Percentiles rank a stretch among this genome's conserved stretches.
Conservation (phyloP, 306 rosid species). For the Begonia fuchsioides region DNA sequence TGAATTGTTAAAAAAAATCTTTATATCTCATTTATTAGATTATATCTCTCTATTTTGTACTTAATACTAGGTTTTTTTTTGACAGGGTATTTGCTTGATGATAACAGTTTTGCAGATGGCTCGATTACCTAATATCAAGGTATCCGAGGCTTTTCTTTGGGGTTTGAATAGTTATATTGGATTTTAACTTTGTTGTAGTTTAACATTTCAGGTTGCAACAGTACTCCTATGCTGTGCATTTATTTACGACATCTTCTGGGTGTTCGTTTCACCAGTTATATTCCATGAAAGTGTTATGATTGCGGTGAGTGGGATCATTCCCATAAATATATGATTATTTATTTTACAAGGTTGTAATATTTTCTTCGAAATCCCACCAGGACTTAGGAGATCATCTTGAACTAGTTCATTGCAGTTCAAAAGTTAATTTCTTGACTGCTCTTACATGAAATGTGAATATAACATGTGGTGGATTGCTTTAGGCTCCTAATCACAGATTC, state of each 20-base stretch:
- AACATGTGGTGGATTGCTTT: background rate
- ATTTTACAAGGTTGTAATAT: no score
- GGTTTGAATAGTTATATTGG: slow-evolving; percentile 6
- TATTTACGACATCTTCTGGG: slow-evolving; percentile 96
- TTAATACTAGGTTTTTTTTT: slow-evolving; percentile 13
- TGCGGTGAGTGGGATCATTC: slow-evolving; percentile 31
- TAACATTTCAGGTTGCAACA: slow-evolving; percentile 72
- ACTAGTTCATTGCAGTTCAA: no score
- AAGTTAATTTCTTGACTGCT: background rate
- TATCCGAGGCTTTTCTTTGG: slow-evolving; percentile 15
- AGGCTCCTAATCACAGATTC: no score
- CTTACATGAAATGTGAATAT: background rate
- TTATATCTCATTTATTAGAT: no score
- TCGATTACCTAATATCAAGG: slow-evolving; percentile 91
- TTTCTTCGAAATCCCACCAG: slow-evolving; percentile 3
- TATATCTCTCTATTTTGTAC: no score
- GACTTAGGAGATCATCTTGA: no score
- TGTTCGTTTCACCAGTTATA: slow-evolving; percentile 65
- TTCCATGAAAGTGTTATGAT: slow-evolving; percentile 81
- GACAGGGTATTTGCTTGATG: slow-evolving; percentile 95
- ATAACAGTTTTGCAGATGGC: slow-evolving; percentile 86
- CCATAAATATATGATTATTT: background rate
- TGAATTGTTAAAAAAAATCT: no score
- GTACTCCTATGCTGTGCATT: slow-evolving; percentile 94
- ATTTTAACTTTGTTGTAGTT: background rate